These are phyloP conservation scores for Corymbia calophylla DNA, from an alignment of 441 rosid genomes.

Conservation along the genomic window DNA sequence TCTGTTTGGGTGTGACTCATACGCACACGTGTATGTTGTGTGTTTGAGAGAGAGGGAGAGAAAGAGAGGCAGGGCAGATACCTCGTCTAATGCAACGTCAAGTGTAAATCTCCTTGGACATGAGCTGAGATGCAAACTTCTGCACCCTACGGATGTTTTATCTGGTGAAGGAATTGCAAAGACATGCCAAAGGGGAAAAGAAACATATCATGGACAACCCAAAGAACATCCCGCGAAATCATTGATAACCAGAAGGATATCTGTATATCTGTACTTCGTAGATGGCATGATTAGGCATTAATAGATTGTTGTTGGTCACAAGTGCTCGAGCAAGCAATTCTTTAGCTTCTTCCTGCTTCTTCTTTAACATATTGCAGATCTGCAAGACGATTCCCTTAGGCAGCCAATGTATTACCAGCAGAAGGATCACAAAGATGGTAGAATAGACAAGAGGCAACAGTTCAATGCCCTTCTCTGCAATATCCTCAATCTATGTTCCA, in stretches of 20 bases:
- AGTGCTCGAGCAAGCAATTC: slow-evolving; percentile 73
- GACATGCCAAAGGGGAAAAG: background rate
- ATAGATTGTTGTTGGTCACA: slow-evolving; percentile 69
- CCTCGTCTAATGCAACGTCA: background rate
- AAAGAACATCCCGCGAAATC: slow-evolving; percentile 56
- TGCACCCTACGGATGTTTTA: slow-evolving; percentile 56
- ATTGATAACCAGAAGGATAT: slow-evolving; percentile 55
- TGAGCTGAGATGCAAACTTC: slow-evolving; percentile 47
- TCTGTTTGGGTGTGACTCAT: background rate
- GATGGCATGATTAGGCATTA: slow-evolving; percentile 83
- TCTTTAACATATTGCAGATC: slow-evolving; percentile 76
- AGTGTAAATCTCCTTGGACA: slow-evolving; percentile 22
- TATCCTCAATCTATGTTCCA: background rate
- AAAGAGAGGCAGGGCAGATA: background rate
- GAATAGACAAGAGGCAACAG: background rate
- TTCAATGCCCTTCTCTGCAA: background rate
- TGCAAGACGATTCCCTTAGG: slow-evolving; percentile 22
- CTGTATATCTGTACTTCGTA: slow-evolving; percentile 81
- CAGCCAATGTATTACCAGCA: background rate
- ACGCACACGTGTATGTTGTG: background rate
- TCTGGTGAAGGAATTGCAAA: slow-evolving; percentile 36
- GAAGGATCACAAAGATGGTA: background rate
- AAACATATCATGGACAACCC: background rate
- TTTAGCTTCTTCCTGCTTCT: slow-evolving; percentile 84
- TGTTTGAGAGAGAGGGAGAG: background rate